Evolutionary conservation across 441 rosid species (phyloP), one percentile per base, ranked within the genome.

Genomic region (Euphorbia neoarborescens): DNA sequence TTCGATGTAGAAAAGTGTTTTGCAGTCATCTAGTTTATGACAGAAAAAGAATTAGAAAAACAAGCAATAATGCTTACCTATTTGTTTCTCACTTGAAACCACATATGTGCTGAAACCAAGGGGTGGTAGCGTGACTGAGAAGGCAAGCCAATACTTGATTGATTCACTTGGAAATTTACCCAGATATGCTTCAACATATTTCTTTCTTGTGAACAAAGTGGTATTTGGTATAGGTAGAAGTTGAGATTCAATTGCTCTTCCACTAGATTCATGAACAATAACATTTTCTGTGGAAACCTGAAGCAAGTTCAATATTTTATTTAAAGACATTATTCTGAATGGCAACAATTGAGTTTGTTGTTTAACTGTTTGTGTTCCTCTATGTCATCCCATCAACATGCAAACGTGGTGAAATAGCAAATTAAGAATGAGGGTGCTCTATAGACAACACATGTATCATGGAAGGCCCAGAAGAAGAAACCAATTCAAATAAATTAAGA

Each of bases 121-220:
- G 62, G 98, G 90, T 69, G 96, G 96, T 32, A 87, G 84, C 68
- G 92, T 82, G 35, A 79, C 95, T 38, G 87, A 66, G 78, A 94
- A 94, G 72, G 92, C 93, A 74, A 94, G 90, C 97, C 95, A 88
- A 79, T 88, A 90, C 73, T 84, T 87, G 35, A 89, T 91, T 53
- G 82, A 75, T 78, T 74, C 80, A 53, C 70, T 73, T 22, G 93
- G 88, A 71, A 65, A 74, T 77, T 75, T 78, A 71, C 95, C 96
- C 77, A 90, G 76, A 81, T 91, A 90, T 64, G 94, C 90, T 81
- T 73, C 86, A 13, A 88, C 90, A 76, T 91, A 86, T 70, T 82
- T 86, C 81, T 80, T 82, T 79, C 97, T 86, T 56, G 88, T 59
- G 68, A 71, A 80, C 65, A 65, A 69, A 62, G 84, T 79, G 76